Evolutionary conservation across 345 rosid species (phyloP).

Genomic region (Hypericum androsaemum): DNA sequence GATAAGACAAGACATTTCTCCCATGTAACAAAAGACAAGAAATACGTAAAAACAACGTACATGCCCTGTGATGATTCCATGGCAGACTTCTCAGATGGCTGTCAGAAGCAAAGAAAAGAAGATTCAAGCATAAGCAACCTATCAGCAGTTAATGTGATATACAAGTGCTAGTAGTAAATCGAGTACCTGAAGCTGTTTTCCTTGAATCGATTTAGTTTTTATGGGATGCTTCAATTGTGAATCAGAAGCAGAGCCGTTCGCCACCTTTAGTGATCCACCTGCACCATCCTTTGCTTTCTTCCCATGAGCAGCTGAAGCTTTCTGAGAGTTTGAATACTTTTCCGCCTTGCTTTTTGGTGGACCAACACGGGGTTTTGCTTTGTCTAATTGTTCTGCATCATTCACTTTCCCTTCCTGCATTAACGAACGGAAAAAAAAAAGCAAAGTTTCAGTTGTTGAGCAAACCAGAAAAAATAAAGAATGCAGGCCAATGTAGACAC

Average conservation of each 20-base stretch:
- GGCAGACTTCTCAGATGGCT: conserved; percentile 52
- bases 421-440: conserved; percentile 5
- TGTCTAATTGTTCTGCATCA: conserved; percentile 24
- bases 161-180: conserved; percentile 30
- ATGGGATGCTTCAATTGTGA: conserved; percentile 33
- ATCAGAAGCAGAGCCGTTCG: conserved; percentile 50
- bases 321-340: conserved; percentile 36
- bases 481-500: conserved; percentile 33
- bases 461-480: conserved; percentile 8
- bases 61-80: conserved; percentile 37
- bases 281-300: conserved; percentile 41
- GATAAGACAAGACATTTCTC: conserved; percentile 1
- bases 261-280: conserved; percentile 20
- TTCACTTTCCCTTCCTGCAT: conserved; percentile 38
- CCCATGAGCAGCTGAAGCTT: conserved; percentile 26
- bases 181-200: conserved; percentile 32
- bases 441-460: conserved; percentile 1
- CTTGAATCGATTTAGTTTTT: conserved; percentile 42
- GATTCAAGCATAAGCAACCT: conserved; percentile 23
- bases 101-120: conserved; percentile 21
- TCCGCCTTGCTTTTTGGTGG: conserved; percentile 39
- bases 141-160: background rate
- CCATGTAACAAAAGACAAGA: background rate
- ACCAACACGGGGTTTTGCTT: conserved; percentile 30
- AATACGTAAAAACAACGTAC: conserved; percentile 24